A percentile compares a stretch with the other conserved stretches of the same genome.
phyloP scores from a whole-genome alignment of 75 land plant genomes.

The Cupressus sempervirens region DNA sequence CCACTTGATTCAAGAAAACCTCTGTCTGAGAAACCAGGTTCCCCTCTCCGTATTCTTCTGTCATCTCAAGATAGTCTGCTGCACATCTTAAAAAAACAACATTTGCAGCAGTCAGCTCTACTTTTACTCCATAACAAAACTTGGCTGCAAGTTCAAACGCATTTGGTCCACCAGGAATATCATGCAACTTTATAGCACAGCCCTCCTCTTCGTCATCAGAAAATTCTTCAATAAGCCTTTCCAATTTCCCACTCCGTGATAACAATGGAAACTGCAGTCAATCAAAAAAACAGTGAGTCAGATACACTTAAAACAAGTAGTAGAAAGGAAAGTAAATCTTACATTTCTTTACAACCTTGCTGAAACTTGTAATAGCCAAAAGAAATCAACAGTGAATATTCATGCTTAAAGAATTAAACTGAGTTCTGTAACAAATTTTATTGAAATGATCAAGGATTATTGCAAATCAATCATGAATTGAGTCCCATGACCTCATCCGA shows the following conservation, averaged over 20 bases:
- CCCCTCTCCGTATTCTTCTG: slow-evolving; percentile 81
- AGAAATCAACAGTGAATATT: background rate
- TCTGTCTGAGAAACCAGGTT: slow-evolving; percentile 71
- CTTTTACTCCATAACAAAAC: slow-evolving; percentile 86
- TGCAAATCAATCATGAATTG: background rate
- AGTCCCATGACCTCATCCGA: background rate
- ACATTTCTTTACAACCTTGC: background rate
- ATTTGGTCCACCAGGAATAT: slow-evolving; percentile 77
- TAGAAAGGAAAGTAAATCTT: background rate
- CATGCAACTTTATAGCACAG: slow-evolving; percentile 38
- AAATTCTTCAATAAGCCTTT: slow-evolving; percentile 53
- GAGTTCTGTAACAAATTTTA: background rate
- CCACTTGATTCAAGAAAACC: slow-evolving; percentile 69
- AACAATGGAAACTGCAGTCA: slow-evolving; percentile 78
- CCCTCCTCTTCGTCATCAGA: slow-evolving; percentile 46
- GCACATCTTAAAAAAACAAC: slow-evolving; percentile 79
- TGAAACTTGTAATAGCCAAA: background rate
- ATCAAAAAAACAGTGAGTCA: slow-evolving; percentile 2
- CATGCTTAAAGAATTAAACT: background rate
- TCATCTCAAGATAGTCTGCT: slow-evolving; percentile 75
- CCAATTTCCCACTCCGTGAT: slow-evolving; percentile 72
- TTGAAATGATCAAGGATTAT: background rate
- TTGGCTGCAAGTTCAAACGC: slow-evolving; percentile 86
- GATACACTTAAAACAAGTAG: background rate
- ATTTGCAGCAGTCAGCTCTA: slow-evolving; percentile 75